Evolutionary conservation across 75 land plant species (phyloP).

Genomic region (Sequoia sempervirens): DNA sequence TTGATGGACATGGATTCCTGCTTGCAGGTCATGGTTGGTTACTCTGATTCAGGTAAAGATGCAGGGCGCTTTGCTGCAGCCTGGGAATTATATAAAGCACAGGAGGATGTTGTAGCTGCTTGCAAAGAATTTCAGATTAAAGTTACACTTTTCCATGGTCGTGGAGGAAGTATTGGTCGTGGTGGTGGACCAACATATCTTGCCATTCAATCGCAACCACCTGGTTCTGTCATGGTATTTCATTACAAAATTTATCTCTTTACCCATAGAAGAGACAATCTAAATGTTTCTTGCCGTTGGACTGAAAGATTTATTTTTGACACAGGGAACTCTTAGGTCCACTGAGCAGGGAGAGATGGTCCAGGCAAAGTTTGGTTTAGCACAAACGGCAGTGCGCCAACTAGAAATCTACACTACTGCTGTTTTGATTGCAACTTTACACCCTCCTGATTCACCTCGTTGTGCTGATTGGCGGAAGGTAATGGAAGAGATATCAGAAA

Average conservation of each 20-base stretch:
- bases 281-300: background rate
- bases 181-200: conserved; percentile 97
- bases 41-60: conserved; percentile 97
- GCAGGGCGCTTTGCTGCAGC: conserved; percentile 95
- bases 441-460: conserved; percentile 83
- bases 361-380: conserved; percentile 90
- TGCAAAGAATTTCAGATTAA: conserved; percentile 85
- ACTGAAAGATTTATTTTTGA: background rate
- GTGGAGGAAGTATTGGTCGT: conserved; percentile 96
- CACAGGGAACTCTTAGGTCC: conserved; percentile 77
- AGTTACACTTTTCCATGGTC: conserved; percentile 90
- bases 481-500: conserved; percentile 92
- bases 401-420: conserved; percentile 97
- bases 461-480: conserved; percentile 74
- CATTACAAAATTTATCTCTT: background rate
- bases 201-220: conserved; percentile 97
- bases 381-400: conserved; percentile 79
- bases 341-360: conserved; percentile 99
- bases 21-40: conserved; percentile 92
- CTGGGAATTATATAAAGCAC: conserved; percentile 94
- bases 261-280: background rate
- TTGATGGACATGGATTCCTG: background rate
- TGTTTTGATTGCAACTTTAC: conserved; percentile 81
- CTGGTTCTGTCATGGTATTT: conserved; percentile 90
- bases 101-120: conserved; percentile 92